Base-by-base conservation (phyloP, 2,329 filamentous ascomycete species). In the Xylaria sp. region DNA sequence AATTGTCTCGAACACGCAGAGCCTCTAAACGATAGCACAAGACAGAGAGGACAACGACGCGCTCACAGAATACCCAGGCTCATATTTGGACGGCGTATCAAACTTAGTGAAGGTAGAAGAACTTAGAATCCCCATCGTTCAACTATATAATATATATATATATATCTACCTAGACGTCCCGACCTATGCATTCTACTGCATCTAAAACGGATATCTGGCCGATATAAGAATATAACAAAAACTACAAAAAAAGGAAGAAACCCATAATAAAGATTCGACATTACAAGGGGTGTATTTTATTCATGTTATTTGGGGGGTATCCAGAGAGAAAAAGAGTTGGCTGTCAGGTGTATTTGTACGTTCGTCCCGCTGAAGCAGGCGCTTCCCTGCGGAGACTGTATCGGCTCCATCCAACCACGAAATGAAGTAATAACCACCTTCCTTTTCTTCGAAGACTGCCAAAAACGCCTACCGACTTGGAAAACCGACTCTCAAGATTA, bases 291-390 rank as follows among this genome's bases (percentile, higher is more conserved):
- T 60, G 60, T 60, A 68, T 66, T 58, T 66, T 65, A 63, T 68
- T 61, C 52, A 66, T 62, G 63, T 62, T 68, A 68, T 65, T 23
- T 39, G 12, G 28, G 73, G 73, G 74, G 74, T 75, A 76, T 76
- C 74, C 74, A 75, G 64, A 70, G 64, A 70, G 15, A 55, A 58
- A 36, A 46, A 15, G 52, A 62, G 25, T 41, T 67, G 50, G 58
- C 43, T 8, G 32, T 59, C 64, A 55, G 50, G 46, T 41, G 36
- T 66, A 56, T 39, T 66, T 58, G 58, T 48, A 43, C 23, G 55
- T 45, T 43, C 15, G 13, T 58, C 56, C 52, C 55, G 45, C 48
- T 34, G n/a, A 52, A 41, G 53, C 41, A 23, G 41, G 13, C 59
- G 18, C 23, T 62, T 52, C 48, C 50, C 55, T 58, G 28, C 30